These are phyloP conservation scores for Colletotrichum gigasporum DNA, from an alignment of 2,329 filamentous ascomycete genomes.

Conservation along the genomic window DNA sequence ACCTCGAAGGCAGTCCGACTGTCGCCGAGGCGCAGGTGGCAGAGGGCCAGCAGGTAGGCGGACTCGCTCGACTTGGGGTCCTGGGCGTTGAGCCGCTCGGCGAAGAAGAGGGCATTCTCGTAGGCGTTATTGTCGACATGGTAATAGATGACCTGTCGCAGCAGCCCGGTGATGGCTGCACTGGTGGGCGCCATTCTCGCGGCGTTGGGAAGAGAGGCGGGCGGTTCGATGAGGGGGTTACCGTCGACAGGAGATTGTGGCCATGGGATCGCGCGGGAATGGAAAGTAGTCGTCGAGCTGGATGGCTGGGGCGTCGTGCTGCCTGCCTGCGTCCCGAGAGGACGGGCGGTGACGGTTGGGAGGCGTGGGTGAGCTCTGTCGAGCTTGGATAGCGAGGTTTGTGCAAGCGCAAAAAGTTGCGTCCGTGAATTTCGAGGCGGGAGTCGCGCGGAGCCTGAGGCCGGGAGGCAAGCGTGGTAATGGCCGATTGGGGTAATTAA, in stretches of 20 bases:
- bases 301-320: slow-evolving; percentile 16
- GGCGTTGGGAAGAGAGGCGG: background rate
- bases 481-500: slow-evolving; percentile 16
- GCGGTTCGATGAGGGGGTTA: slow-evolving; percentile 20
- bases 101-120: slow-evolving; percentile 93
- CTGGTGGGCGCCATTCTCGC: slow-evolving; percentile 62
- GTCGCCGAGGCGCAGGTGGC: slow-evolving; percentile 84
- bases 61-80: slow-evolving; percentile 85
- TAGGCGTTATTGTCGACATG: slow-evolving; percentile 89
- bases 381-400: slow-evolving; percentile 17
- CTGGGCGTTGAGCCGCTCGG: slow-evolving; percentile 84
- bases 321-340: slow-evolving; percentile 1
- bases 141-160: slow-evolving; percentile 71
- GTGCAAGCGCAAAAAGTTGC: slow-evolving; percentile 28
- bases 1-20: slow-evolving; percentile 87
- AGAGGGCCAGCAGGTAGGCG: slow-evolving; percentile 83
- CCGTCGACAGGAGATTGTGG: slow-evolving; percentile 25
- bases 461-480: background rate
- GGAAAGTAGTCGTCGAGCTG: background rate
- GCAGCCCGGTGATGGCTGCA: slow-evolving; percentile 58
- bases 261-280: slow-evolving; percentile 21
- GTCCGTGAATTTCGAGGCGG: slow-evolving; percentile 29
- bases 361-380: slow-evolving; percentile 17
- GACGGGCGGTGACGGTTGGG: slow-evolving; percentile 1
- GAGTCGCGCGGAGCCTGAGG: slow-evolving; percentile 21